Conservation (phyloP, 2,329 filamentous ascomycete species). For the Aureobasidium sp. region DNA sequence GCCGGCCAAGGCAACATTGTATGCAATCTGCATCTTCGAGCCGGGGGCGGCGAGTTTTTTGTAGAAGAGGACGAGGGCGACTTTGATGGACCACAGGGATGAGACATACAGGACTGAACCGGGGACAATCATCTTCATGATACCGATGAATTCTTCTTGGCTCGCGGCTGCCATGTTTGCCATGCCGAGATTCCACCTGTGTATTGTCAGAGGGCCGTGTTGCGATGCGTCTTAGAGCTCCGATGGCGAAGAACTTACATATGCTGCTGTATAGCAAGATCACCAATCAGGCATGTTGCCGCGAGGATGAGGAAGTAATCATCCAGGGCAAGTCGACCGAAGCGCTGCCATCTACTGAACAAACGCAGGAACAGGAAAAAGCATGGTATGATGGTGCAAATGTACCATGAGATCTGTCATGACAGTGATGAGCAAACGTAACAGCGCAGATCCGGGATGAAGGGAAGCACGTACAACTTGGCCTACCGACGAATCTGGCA, state of each 20-base stretch:
- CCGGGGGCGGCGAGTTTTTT: conserved; percentile 7
- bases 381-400: conserved; percentile 12
- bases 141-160: background rate
- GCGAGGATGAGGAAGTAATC: conserved; percentile 12
- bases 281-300: conserved; percentile 2
- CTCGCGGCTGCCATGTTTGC: background rate
- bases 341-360: conserved; percentile 7
- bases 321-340: conserved; percentile 9
- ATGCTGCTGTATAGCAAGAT: conserved; percentile 10
- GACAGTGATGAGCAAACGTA: background rate
- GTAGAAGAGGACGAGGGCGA: conserved; percentile 10
- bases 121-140: conserved; percentile 14
- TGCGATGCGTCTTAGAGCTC: background rate
- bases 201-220: background rate
- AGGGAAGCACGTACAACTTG: background rate
- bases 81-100: background rate
- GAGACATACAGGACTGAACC: conserved; percentile 12
- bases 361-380: conserved; percentile 8
- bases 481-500: conserved; percentile 11
- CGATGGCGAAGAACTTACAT: background rate
- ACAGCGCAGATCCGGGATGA: background rate
- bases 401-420: conserved; percentile 15
- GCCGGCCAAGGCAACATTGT: conserved; percentile 1
- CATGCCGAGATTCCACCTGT: conserved; percentile 10
- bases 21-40: conserved; percentile 8